These are phyloP conservation scores for Nicotiana rustica DNA, from an alignment of 305 asterid species.

Conservation along the genomic window DNA sequence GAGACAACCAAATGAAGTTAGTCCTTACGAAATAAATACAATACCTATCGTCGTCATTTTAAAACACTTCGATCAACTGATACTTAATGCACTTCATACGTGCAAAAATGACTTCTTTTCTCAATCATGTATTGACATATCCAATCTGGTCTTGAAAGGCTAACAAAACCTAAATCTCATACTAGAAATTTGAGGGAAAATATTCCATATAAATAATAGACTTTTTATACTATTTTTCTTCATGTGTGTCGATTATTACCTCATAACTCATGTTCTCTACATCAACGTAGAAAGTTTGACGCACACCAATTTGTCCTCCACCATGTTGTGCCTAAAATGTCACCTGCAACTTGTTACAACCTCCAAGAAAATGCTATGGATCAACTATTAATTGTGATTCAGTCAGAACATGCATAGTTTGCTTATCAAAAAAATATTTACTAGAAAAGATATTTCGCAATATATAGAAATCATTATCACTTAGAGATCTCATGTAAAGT, in stretches of 20 bases:
- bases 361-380: too few species aligned
- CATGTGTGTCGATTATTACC: not conserved
- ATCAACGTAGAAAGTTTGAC: not conserved
- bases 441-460: too few species aligned
- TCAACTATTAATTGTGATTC: not conserved
- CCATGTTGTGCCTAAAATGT: too few species aligned
- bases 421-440: too few species aligned
- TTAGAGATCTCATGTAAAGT: too few species aligned
- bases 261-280: not conserved
- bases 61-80: not conserved
- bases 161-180: not conserved
- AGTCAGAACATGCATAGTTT: too few species aligned
- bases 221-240: not conserved
- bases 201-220: not conserved
- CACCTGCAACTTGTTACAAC: too few species aligned
- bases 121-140: constrained; percentile 13
- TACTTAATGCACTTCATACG: not conserved
- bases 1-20: not conserved
- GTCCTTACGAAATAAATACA: constrained; percentile 28
- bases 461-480: too few species aligned
- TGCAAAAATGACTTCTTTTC: not conserved
- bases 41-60: not conserved
- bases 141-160: constrained; percentile 16
- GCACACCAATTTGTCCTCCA: not conserved
- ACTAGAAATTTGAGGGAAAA: not conserved